Base-by-base conservation (phyloP, 208 protist genomes). In the Leishmania arabica region DNA sequence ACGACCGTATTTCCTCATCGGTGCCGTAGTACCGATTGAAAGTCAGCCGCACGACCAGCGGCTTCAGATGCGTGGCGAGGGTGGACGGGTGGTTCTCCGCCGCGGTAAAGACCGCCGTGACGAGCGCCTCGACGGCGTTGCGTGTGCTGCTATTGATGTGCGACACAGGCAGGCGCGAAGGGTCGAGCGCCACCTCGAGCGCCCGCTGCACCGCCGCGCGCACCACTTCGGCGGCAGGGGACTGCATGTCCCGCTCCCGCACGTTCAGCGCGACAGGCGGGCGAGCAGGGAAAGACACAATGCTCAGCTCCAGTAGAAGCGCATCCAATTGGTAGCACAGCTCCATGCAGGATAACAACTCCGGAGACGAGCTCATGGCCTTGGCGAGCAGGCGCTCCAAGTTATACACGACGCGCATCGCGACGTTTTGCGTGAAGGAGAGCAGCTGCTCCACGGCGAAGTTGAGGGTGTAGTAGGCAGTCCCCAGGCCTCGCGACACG, bases 1-100 rank as follows among this genome's bases (percentile, higher is more conserved):
- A 82, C 19, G 82, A 82, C 47, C 82, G 53, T 24, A 68, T 82
- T 31, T 79, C 82, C 66, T 88, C 80, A 8, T 87, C 78, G 13
- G 80, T 79, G n/a, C 92, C 94, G 79, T 93, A 97, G 78, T 90
- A 97, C 56, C 84, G 78, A 75, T 97, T 97, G 85, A 96, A 97
- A 4, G 94, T 95, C 54, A 97, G 79, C 19, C 90, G 51, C 49
- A 90, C 84, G 9, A 95, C 78, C 64, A 97, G 86, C 31, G 94
- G 90, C 37, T 88, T 83, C 49, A 97, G 77, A 34, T 84, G 89
- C 3, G 84, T 62, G n/a, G 86, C 83, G 47, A 95, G 81, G 24
- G 76, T 37, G 37, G 76, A 70, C 42, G 82, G 86, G n/a, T 88
- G 79, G 7, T 81, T 76, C 27, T 82, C 83, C 53, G 88, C 75